These are phyloP conservation scores for Colletotrichum lentis DNA, from an alignment of 2,329 filamentous ascomycete species.

Conservation along the genomic window DNA sequence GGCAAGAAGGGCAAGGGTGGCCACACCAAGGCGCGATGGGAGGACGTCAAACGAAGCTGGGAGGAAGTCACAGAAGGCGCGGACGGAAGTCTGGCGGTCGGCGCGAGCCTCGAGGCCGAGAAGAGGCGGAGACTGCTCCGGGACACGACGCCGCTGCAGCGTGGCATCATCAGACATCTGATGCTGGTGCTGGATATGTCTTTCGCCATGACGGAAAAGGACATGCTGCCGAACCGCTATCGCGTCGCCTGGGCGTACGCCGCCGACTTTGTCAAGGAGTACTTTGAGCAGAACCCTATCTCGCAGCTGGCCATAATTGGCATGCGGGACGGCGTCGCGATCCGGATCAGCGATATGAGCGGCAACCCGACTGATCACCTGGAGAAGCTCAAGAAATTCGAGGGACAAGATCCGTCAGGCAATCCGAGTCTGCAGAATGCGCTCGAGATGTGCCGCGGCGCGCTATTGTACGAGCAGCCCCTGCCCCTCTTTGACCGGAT, in stretches of 20 bases:
- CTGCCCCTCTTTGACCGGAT: neutral
- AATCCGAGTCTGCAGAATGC: conserved; percentile 90
- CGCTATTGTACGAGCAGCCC: conserved; percentile 71
- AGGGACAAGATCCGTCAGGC: conserved; percentile 73
- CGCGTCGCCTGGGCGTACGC: conserved; percentile 83
- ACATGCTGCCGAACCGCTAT: conserved; percentile 87
- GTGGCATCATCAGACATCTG: conserved; percentile 96
- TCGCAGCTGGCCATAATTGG: conserved; percentile 92
- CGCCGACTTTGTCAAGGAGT: conserved; percentile 88
- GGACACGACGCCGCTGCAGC: conserved; percentile 93
- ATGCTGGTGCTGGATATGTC: conserved; percentile 92
- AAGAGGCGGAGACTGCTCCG: conserved; percentile 83
- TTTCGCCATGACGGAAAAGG: conserved; percentile 93
- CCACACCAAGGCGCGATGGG: conserved; percentile 67
- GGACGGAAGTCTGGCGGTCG: conserved; percentile 80
- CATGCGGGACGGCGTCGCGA: conserved; percentile 90
- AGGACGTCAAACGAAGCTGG: conserved; percentile 72
- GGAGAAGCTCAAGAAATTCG: conserved; percentile 73
- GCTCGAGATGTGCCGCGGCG: conserved; percentile 91
- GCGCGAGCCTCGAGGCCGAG: conserved; percentile 79
- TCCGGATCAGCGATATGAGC: conserved; percentile 86
- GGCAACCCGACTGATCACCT: conserved; percentile 93
- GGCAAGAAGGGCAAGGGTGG: conserved; percentile 45
- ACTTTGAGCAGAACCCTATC: conserved; percentile 98
- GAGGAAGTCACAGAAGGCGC: conserved; percentile 80